phyloP scores from a whole-genome alignment of 176 grass and related monocot species.

The Bothriochloa decipiens region DNA sequence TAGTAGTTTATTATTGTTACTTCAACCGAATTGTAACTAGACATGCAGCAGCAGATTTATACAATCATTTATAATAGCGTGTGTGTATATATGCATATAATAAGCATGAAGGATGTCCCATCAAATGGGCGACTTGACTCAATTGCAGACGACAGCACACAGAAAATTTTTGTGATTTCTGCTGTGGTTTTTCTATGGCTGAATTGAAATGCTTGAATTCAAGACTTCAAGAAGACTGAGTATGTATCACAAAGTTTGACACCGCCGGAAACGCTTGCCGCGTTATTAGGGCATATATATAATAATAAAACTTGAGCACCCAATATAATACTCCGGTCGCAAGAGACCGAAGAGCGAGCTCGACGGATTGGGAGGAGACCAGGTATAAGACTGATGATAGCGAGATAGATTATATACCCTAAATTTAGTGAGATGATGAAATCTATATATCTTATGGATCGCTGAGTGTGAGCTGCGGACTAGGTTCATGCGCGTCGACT shows the following conservation, averaged over 20 bases:
- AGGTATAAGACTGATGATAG: neutral
- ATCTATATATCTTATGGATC: neutral
- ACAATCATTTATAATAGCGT: no score
- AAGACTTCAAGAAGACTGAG: neutral
- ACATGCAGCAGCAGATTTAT: neutral
- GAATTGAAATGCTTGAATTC: neutral
- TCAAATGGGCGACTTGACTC: neutral
- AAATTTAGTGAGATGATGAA: slow-evolving; percentile 3
- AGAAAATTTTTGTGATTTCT: neutral
- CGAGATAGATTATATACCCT: neutral
- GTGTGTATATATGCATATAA: no score
- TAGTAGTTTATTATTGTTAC: no score
- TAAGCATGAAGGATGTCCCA: neutral
- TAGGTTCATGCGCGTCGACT: neutral
- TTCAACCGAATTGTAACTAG: neutral
- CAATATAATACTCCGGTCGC: neutral
- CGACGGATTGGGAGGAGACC: no score
- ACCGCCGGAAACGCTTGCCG: no score
- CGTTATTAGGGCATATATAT: no score
- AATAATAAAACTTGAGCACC: no score
- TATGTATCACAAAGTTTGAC: neutral
- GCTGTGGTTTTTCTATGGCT: neutral
- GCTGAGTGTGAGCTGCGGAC: neutral
- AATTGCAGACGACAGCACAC: neutral
- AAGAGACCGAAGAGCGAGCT: neutral